These are phyloP conservation scores for Lasiosphaeria miniovina DNA, from an alignment of 495 filamentous ascomycete genomes.

Conservation along the genomic window DNA sequence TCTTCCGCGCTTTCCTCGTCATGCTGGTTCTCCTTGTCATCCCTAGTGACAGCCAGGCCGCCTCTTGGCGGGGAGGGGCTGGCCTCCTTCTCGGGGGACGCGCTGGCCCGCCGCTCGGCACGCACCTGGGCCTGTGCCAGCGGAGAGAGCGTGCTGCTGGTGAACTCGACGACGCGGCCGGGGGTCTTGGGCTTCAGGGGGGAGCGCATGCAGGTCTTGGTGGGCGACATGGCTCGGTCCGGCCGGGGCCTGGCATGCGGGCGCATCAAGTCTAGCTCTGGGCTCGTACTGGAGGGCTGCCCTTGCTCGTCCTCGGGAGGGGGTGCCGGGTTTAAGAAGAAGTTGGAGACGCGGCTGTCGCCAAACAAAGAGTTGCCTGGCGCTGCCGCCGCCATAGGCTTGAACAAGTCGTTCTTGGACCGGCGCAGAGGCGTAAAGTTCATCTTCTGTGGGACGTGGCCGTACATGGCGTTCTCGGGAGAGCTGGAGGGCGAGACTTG, in stretches of 20 bases:
- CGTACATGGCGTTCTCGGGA: slow-evolving; percentile 23
- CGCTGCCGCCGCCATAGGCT: slow-evolving; percentile 6
- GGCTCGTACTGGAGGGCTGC: slow-evolving; percentile 4
- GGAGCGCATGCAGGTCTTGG: slow-evolving; percentile 51
- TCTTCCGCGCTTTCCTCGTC: slow-evolving; percentile 4
- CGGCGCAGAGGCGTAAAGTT: slow-evolving; percentile 50
- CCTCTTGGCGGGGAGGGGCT: neutral
- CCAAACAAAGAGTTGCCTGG: slow-evolving; percentile 15
- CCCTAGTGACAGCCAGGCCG: neutral
- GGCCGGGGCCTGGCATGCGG: slow-evolving; percentile 21
- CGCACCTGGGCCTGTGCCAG: slow-evolving; percentile 29
- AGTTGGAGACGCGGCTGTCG: slow-evolving; percentile 13
- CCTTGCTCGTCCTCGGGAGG: slow-evolving; percentile 9
- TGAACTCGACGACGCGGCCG: slow-evolving; percentile 47
- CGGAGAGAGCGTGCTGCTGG: slow-evolving; percentile 38
- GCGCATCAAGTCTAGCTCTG: slow-evolving; percentile 10
- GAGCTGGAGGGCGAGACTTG: slow-evolving; percentile 22
- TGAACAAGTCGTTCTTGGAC: slow-evolving; percentile 30
- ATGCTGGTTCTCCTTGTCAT: slow-evolving; percentile 18
- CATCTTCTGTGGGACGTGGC: slow-evolving; percentile 42
- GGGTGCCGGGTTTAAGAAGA: slow-evolving; percentile 17
- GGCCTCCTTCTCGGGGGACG: slow-evolving; percentile 20
- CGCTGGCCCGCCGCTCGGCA: slow-evolving; percentile 20
- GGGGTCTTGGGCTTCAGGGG: slow-evolving; percentile 49
- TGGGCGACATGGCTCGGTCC: slow-evolving; percentile 42